Conservation (phyloP, 2,329 filamentous ascomycete species). For the Aureobasidium sp. region DNA sequence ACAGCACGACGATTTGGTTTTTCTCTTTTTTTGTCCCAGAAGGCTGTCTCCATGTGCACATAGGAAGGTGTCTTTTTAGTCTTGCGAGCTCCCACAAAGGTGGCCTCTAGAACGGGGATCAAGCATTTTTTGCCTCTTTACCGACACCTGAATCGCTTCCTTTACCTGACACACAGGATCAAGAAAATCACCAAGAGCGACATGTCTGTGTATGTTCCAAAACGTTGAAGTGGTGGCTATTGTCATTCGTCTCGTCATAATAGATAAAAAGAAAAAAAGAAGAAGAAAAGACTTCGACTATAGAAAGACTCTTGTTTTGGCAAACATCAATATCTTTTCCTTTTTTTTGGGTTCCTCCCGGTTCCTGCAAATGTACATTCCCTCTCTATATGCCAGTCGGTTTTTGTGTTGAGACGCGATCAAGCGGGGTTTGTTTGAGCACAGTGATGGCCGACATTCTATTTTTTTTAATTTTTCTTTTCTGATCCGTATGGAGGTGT, state of each 20-base stretch:
- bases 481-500: too few species aligned
- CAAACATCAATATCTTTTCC: not conserved
- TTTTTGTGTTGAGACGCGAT: not conserved
- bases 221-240: not conserved
- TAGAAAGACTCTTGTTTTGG: not conserved
- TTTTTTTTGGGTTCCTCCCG: not conserved
- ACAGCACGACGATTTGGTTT: too few species aligned
- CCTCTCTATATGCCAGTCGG: not conserved
- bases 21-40: too few species aligned
- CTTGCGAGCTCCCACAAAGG: too few species aligned
- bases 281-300: not conserved
- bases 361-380: not conserved
- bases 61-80: too few species aligned
- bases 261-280: not conserved
- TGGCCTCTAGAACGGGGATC: too few species aligned
- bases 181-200: too few species aligned
- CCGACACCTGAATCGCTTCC: too few species aligned
- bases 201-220: not conserved
- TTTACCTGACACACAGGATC: too few species aligned
- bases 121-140: too few species aligned
- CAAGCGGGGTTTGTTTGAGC: too few species aligned
- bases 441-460: not conserved
- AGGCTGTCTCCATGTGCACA: too few species aligned
- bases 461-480: not conserved
- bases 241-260: slow-evolving; percentile 8